These are phyloP conservation scores for Phytopythium sindhum DNA, from an alignment of 352 stramenopile species.

Conservation along the genomic window DNA sequence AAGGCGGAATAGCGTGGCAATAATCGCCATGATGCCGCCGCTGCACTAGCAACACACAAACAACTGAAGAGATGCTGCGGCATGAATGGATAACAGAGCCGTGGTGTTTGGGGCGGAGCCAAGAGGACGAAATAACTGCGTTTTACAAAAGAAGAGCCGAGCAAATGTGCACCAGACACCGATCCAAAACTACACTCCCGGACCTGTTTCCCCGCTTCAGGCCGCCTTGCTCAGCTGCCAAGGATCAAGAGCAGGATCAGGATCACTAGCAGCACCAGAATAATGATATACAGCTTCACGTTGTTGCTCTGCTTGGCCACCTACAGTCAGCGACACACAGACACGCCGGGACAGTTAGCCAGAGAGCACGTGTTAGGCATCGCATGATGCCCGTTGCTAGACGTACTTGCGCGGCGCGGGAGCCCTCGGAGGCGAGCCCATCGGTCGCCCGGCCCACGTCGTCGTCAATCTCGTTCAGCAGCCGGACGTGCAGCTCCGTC, in stretches of 20 bases:
- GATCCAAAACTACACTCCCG: background rate
- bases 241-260: slow-evolving; percentile 87
- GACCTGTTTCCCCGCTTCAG: background rate
- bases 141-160: background rate
- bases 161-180: background rate
- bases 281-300: slow-evolving; percentile 92
- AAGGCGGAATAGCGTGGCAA: slow-evolving; percentile 12
- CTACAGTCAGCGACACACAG: slow-evolving; percentile 22
- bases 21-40: too few species aligned
- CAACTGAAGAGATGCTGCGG: too few species aligned
- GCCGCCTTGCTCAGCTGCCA: slow-evolving; percentile 29
- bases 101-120: background rate
- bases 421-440: slow-evolving; percentile 82
- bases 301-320: slow-evolving; percentile 94
- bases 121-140: background rate
- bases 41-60: too few species aligned
- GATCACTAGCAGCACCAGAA: slow-evolving; percentile 82
- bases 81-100: too few species aligned
- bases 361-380: slow-evolving; percentile 4
- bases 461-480: slow-evolving; percentile 88
- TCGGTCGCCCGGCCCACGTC: slow-evolving; percentile 82
- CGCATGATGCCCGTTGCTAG: slow-evolving; percentile 7
- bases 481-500: slow-evolving; percentile 84
- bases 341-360: background rate
- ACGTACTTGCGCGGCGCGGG: slow-evolving; percentile 61